phyloP scores from a whole-genome alignment of 352 stramenopile genomes.

The Phytopythium chamaehyphon region DNA sequence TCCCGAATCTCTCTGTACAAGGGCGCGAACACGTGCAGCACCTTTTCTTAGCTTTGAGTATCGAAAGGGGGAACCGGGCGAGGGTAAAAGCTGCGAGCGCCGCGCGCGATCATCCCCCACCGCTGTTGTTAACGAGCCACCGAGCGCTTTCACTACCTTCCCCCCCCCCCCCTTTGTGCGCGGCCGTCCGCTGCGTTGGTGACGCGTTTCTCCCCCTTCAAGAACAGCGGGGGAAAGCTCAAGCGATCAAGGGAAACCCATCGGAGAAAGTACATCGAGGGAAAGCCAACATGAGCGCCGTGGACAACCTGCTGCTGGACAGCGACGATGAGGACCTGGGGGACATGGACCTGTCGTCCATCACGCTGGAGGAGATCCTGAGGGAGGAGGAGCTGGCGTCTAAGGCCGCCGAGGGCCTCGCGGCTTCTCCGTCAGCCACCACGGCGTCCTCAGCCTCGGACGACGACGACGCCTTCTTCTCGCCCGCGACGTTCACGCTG shows the following conservation, averaged over 20 bases:
- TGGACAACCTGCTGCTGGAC: constrained; percentile 58
- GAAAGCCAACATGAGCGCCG: constrained; percentile 28
- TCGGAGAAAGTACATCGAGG: neutral
- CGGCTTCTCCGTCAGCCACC: neutral
- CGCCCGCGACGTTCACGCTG: constrained; percentile 61
- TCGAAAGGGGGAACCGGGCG: constrained; percentile 2
- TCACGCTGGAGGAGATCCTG: constrained; percentile 74
- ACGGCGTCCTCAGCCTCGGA: constrained; percentile 13
- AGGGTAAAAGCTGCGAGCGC: no score
- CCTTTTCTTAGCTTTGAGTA: constrained; percentile 1
- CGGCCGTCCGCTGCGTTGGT: no score
- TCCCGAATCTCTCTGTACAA: constrained; percentile 5
- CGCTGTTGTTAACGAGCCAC: no score
- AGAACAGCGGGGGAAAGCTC: no score
- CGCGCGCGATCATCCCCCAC: no score
- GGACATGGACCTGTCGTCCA: constrained; percentile 56
- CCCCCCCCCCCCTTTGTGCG: no score
- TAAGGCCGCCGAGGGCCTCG: constrained; percentile 19
- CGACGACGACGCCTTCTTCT: constrained; percentile 67
- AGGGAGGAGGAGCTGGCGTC: constrained; percentile 55
- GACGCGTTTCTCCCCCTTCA: no score
- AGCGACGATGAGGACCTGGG: constrained; percentile 67
- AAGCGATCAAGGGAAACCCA: no score
- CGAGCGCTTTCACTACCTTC: no score
- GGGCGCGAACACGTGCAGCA: constrained; percentile 1